Evolutionary conservation across 2,329 filamentous ascomycete genomes (phyloP).

Genomic region (Fusarium nelsonii): DNA sequence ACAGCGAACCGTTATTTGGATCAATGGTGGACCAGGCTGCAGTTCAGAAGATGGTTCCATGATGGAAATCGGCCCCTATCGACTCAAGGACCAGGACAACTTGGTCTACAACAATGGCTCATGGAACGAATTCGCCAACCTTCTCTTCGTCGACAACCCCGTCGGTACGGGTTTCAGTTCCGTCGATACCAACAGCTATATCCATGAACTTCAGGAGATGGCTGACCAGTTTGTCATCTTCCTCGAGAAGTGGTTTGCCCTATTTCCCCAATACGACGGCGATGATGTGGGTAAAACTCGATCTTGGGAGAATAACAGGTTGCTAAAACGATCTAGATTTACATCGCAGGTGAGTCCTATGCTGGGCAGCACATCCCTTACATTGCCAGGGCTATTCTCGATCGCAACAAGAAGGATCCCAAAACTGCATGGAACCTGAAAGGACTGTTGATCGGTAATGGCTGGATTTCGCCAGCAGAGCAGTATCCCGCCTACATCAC

Average conservation of each 20-base stretch:
- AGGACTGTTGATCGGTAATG: constrained; percentile 94
- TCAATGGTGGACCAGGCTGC: constrained; percentile 97
- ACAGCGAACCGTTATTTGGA: constrained; percentile 93
- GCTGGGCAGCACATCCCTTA: constrained; percentile 98
- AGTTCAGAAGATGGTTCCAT: constrained; percentile 96
- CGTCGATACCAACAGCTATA: constrained; percentile 87
- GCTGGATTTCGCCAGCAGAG: constrained; percentile 91
- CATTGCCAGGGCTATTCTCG: constrained; percentile 89
- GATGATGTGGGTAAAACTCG: constrained; percentile 82
- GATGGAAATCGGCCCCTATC: constrained; percentile 96
- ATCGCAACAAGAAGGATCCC: constrained; percentile 78
- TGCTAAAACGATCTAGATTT: constrained; percentile 71
- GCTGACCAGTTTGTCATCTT: constrained; percentile 88
- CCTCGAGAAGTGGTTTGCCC: constrained; percentile 87
- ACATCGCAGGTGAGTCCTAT: constrained; percentile 95
- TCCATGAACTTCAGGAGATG: constrained; percentile 90
- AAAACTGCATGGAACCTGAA: constrained; percentile 77
- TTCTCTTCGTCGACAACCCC: constrained; percentile 97
- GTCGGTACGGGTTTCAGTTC: constrained; percentile 98
- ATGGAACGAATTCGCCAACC: constrained; percentile 98
- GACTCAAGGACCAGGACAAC: constrained; percentile 78
- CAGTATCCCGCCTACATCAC: constrained; percentile 91
- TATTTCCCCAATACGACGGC: constrained; percentile 91
- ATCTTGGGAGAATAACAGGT: neutral
- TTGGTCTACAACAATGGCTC: constrained; percentile 90